Evolutionary conservation across 306 rosid genomes (phyloP), one percentile per base, ranked within the genome.

Genomic region (Echinosophora koreensis): DNA sequence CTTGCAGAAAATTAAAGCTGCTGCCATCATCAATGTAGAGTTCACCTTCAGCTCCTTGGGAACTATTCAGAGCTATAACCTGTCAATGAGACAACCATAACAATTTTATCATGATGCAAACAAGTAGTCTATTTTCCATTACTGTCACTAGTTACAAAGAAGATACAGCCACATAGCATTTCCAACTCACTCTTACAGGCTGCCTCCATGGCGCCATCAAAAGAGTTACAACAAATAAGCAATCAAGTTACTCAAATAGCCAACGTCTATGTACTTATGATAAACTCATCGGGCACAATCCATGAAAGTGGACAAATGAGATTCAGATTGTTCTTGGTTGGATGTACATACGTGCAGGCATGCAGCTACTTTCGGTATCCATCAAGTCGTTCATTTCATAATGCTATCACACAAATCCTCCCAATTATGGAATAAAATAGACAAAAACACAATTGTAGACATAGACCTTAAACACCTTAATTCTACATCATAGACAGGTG

Each of bases 41-140:
- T 73, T 92, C 99, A 47, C 99, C 99, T 80, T 95, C 99, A 4
- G 99, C 99, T 81, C 74, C 88, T 82, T 83, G 96, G 65, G 97
- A 89, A 65, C 92, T 95, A 84, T 95, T 95, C 64, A 95, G 89
- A 73, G 96, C 99, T 50, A 95, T 85, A 59, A 95, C 97, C 99
- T 95, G 80, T 66, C 68, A 84, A 54, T 68, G 4, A 80, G 28
- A 80, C 30, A 60, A 30, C 11, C 70, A 69, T 13, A 67, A 79
- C 37, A 55, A 84, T 65, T 62, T 67, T 37, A 76, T 72, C 62
- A 73, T 58, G 58, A 81, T 10, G 35, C 37, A 77, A 22, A 59
- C 52, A 6, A 57, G 28, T 44, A 80, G 30, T 69, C 56, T 66
- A 47, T 42, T 78, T 17, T 54, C 34, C 69, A 42, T 58, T 51